Percentiles rank a stretch among this genome's conserved stretches.
phyloP scores from a whole-genome alignment of 495 filamentous ascomycete species.

The Tuber aestivum region DNA sequence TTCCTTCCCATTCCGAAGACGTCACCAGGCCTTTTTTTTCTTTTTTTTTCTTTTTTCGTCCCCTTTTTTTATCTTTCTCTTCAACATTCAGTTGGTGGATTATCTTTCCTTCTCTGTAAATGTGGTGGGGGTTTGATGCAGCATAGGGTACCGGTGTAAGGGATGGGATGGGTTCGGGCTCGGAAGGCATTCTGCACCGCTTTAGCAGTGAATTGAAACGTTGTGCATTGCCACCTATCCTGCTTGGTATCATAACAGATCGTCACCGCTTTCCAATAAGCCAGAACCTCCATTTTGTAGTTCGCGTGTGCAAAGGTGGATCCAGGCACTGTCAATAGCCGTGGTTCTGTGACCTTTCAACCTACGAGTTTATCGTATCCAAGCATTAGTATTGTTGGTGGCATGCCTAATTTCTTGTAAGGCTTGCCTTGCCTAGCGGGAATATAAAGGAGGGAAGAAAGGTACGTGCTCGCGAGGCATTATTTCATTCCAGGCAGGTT shows the following conservation, averaged over 20 bases:
- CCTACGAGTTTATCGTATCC: background rate
- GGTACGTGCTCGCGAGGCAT: background rate
- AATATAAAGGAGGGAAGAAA: background rate
- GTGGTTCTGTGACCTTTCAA: background rate
- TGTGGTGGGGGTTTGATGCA: background rate
- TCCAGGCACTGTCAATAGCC: background rate
- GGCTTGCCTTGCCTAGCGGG: background rate
- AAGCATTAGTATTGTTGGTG: background rate
- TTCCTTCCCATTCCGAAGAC: background rate
- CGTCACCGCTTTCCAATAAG: background rate
- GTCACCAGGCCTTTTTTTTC: background rate
- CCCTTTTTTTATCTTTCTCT: slow-evolving; percentile 5
- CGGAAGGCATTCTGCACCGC: background rate
- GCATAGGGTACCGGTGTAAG: slow-evolving; percentile 1
- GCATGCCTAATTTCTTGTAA: background rate
- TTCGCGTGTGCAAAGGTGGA: background rate
- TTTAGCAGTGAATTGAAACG: background rate
- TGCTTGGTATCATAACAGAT: background rate
- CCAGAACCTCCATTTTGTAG: background rate
- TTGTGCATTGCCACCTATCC: background rate
- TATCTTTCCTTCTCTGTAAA: slow-evolving; percentile 3
- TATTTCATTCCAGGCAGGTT: background rate
- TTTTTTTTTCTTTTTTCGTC: background rate
- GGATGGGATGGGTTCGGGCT: background rate
- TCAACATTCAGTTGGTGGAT: background rate